A percentile compares a stretch with the other conserved stretches of the same genome.
Conservation (phyloP, 2,329 filamentous ascomycete genomes). For the Kalaharituber pfeilii region DNA sequence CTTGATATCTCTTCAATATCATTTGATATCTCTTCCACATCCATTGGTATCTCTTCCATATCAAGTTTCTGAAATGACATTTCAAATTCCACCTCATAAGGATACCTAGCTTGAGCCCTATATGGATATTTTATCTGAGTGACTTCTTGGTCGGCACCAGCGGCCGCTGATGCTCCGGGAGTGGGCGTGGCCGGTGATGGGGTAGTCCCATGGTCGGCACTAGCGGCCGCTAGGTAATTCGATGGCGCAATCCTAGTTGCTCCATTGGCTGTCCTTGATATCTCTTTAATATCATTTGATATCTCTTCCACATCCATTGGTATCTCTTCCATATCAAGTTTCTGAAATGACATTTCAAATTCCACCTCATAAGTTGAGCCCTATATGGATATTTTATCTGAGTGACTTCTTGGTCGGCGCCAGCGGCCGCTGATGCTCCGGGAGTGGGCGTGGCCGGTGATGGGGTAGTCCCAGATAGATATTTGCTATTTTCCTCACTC, state of each 20-base stretch:
- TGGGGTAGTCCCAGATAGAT: slow-evolving; percentile 20
- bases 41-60: too few species aligned
- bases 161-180: slow-evolving; percentile 20
- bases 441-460: slow-evolving; percentile 14
- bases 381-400: slow-evolving; percentile 87
- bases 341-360: slow-evolving; percentile 92
- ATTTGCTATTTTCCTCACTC: slow-evolving; percentile 32
- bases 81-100: slow-evolving; percentile 94
- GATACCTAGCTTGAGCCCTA: slow-evolving; percentile 95
- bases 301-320: slow-evolving; percentile 90
- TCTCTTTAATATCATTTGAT: too few species aligned
- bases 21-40: slow-evolving; percentile 91
- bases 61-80: slow-evolving; percentile 96
- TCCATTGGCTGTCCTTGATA: slow-evolving; percentile 85
- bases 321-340: slow-evolving; percentile 92
- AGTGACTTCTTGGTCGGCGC: slow-evolving; percentile 38
- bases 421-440: slow-evolving; percentile 19
- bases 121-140: slow-evolving; percentile 84
- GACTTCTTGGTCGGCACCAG: slow-evolving; percentile 34
- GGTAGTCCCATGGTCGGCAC: slow-evolving; percentile 15
- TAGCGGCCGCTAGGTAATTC: slow-evolving; percentile 76
- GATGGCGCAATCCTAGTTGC: slow-evolving; percentile 83
- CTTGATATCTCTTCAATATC: slow-evolving; percentile 98
- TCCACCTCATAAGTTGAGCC: slow-evolving; percentile 96
- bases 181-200: slow-evolving; percentile 13